Evolutionary conservation across 495 filamentous ascomycete species (phyloP), one percentile per base, ranked within the genome.

Genomic region (Rhizodiscina lignyota): DNA sequence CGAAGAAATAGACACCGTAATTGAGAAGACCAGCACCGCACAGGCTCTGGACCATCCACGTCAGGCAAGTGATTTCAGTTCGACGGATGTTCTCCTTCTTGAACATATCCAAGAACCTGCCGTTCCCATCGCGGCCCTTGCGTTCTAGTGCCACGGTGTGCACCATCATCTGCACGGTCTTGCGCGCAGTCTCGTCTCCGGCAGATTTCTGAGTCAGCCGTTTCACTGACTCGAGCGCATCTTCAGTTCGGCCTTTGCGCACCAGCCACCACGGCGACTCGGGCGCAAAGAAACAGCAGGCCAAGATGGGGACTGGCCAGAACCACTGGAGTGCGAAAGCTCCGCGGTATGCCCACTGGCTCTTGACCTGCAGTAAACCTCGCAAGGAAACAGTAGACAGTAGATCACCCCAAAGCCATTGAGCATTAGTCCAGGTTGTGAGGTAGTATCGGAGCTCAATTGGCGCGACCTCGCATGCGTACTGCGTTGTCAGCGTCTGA

Each of bases 31-130:
- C 72, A 52, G 80, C 81, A 30, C 82, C 82, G 40, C 69, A 73
- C 1, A 87, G 55, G 34, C 80, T 83, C 52, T 91, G 83, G 37
- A 86, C 83, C 2, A 76, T 79, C 80, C 82, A 91, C 35, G 75
- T 43, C 47, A 55, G 53, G 45, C 53, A 58, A 2, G 55, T 49
- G 27, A 60, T 57, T 34, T 58, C 55, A 0, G 56, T 60, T 10
- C 56, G 43, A 1, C 56, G 42, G 13, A 48, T 36, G 36, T 60
- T 52, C 4, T 47, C 47, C 26, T 49, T 48, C n/a, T 40, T 21
- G 46, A 60, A 57, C 41, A 53, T 56, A 39, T 60, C 55, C 15
- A 53, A 21, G 33, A 58, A 60, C n/a, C 18, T 31, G 5, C 51
- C 41, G 4, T 53, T 53, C 1, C 19, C 21, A 11, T 53, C 52